These are phyloP conservation scores for Verticillium nonalfalfae DNA, from an alignment of 2,329 filamentous ascomycete species.

Conservation along the genomic window DNA sequence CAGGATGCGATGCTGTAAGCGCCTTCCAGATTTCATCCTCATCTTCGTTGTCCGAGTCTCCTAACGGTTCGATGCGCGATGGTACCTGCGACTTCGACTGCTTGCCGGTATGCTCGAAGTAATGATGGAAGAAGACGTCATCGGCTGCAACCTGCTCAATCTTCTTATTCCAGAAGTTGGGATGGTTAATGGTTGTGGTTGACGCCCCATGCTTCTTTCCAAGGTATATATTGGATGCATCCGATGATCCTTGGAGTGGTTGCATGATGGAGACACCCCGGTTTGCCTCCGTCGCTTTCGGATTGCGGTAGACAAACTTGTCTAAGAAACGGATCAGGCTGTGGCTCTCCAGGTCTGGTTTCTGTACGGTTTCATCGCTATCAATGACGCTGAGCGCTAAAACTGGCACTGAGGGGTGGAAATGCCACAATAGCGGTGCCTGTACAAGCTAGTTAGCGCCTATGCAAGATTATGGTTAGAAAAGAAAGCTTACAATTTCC, in stretches of 20 bases:
- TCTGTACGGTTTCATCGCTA: slow-evolving; percentile 67
- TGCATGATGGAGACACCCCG: slow-evolving; percentile 96
- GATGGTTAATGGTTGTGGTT: slow-evolving; percentile 62
- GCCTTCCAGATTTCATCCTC: slow-evolving; percentile 91
- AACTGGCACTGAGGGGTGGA: slow-evolving; percentile 86
- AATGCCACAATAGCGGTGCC: slow-evolving; percentile 71
- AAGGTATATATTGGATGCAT: slow-evolving; percentile 10
- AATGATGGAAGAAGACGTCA: slow-evolving; percentile 97
- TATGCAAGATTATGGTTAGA: neutral
- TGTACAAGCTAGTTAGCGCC: slow-evolving; percentile 15
- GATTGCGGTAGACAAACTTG: slow-evolving; percentile 95
- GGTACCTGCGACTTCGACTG: slow-evolving; percentile 32
- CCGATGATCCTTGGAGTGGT: slow-evolving; percentile 55
- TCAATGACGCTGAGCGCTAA: slow-evolving; percentile 69
- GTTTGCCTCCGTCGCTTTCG: slow-evolving; percentile 62
- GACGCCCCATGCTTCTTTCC: slow-evolving; percentile 11
- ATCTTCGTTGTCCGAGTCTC: slow-evolving; percentile 48
- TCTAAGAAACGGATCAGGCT: slow-evolving; percentile 94
- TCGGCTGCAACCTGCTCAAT: slow-evolving; percentile 81
- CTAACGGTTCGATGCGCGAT: slow-evolving; percentile 30
- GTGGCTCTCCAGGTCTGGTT: slow-evolving; percentile 85
- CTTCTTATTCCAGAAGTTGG: slow-evolving; percentile 88
- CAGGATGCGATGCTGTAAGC: slow-evolving; percentile 73
- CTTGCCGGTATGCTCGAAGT: slow-evolving; percentile 75
- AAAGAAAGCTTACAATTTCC: slow-evolving; percentile 62